Evolutionary conservation across 2,329 filamentous ascomycete genomes (phyloP).

Genomic region (Ceratocystis papillata): DNA sequence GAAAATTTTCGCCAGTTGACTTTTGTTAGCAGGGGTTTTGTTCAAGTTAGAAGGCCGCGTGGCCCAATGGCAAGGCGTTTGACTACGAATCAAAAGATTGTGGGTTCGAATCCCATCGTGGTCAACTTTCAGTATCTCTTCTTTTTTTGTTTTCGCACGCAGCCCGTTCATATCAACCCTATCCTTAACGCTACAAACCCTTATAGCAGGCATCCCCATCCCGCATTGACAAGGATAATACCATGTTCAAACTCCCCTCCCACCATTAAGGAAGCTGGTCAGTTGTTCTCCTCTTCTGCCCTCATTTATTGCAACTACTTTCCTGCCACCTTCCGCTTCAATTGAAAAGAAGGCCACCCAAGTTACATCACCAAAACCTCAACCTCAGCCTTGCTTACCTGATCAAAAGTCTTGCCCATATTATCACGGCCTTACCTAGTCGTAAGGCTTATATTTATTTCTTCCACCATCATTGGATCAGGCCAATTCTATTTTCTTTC

Average conservation of each 20-base stretch:
- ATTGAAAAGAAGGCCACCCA: not conserved
- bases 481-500: not conserved
- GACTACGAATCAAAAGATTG: constrained; percentile 24
- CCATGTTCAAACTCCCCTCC: not conserved
- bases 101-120: constrained; percentile 18
- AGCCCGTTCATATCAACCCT: not conserved
- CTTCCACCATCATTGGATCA: not conserved
- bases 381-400: constrained; percentile 11
- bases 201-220: not conserved
- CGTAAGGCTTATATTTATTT: not conserved
- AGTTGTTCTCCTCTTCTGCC: not conserved
- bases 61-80: constrained; percentile 23
- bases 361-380: not conserved
- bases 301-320: not conserved
- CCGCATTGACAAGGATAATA: not conserved
- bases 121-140: not conserved
- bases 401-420: not conserved
- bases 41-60: constrained; percentile 13
- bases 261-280: not conserved
- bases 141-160: not conserved
- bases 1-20: not conserved
- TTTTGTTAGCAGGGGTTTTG: not conserved
- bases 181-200: not conserved
- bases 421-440: not conserved
- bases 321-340: not conserved